phyloP scores from a whole-genome alignment of 2,329 filamentous ascomycete genomes.

The Xylariaceae sp. region DNA sequence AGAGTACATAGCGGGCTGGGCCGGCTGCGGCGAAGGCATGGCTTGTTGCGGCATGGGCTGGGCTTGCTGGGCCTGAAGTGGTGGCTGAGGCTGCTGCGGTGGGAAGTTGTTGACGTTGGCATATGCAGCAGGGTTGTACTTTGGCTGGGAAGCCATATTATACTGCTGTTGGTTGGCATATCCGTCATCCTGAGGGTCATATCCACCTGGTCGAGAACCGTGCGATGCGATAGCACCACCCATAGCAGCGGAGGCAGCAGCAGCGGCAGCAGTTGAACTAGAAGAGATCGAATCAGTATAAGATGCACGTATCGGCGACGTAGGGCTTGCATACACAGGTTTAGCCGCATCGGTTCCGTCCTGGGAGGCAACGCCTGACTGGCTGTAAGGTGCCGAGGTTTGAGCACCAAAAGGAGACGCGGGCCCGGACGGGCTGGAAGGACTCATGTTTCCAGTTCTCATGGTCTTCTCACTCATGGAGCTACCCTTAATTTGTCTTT shows the following conservation, averaged over 20 bases:
- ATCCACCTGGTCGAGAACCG: slow-evolving; percentile 28
- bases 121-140: slow-evolving; percentile 76
- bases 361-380: slow-evolving; percentile 37
- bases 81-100: slow-evolving; percentile 36
- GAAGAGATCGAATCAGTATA: slow-evolving; percentile 52
- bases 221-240: slow-evolving; percentile 41
- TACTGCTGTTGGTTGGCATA: slow-evolving; percentile 29
- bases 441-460: slow-evolving; percentile 47
- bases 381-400: slow-evolving; percentile 25
- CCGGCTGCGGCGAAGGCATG: slow-evolving; percentile 27
- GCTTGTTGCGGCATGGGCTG: slow-evolving; percentile 35
- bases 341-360: slow-evolving; percentile 62
- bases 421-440: slow-evolving; percentile 34
- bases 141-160: slow-evolving; percentile 43
- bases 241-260: slow-evolving; percentile 54
- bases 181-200: slow-evolving; percentile 30
- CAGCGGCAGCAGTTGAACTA: slow-evolving; percentile 49
- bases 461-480: slow-evolving; percentile 63
- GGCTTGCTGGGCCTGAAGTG: slow-evolving; percentile 37
- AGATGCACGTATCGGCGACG: slow-evolving; percentile 45
- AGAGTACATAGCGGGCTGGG: slow-evolving; percentile 33
- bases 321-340: slow-evolving; percentile 52
- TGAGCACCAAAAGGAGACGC: slow-evolving; percentile 28
- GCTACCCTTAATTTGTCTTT: slow-evolving; percentile 55
- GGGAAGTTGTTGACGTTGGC: slow-evolving; percentile 55